Evolutionary conservation across 331 rosid species (phyloP), one percentile per base, ranked within the genome.

Genomic region (Quercus phellos): DNA sequence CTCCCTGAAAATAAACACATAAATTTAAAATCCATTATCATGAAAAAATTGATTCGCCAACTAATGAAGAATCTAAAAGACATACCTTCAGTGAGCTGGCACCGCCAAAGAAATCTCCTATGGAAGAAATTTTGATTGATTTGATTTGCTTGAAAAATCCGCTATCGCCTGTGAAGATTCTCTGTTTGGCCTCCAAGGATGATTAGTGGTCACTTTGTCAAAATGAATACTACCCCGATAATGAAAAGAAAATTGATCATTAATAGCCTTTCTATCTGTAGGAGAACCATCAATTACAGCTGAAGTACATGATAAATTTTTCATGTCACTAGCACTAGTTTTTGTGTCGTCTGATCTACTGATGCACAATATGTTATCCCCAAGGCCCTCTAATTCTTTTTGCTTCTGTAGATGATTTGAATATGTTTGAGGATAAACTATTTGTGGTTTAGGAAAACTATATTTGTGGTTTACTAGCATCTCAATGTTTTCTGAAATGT

Each of bases 401-500:
- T 4, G 50, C 74, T 73, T 78, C 67, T 50, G 32, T 63, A 29
- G 19, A 21, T 54, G 61, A 78, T 24, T 56, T 54, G 64, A 68
- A 26, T 78, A 56, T 60, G 35, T 21, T 46, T n/a, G 34, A 19
- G 32, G 17, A 50, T 61, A 9, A 73, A 75, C 32, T 73, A 56
- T 12, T 63, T 14, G 34, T 19, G 17, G 78, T 29, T 11, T 4
- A 9, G 21, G 12, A 60, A 4, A n/a, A 19, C n/a, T 77, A 42
- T 51, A 5, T 21, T 29, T 73, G 59, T 81, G 51, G 2, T 68
- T 70, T 9, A 35, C 60, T 74, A 35, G 55, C 60, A 78, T 54
- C 54, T 69, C 83, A 63, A 61, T 38, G 24, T 76, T 71, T 70
- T 76, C 35, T 4, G 50, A 74, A 77, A n/a, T 19, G 69, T 46